Conservation (phyloP, 2,329 filamentous ascomycete genomes). For the Scedosporium boydii region DNA sequence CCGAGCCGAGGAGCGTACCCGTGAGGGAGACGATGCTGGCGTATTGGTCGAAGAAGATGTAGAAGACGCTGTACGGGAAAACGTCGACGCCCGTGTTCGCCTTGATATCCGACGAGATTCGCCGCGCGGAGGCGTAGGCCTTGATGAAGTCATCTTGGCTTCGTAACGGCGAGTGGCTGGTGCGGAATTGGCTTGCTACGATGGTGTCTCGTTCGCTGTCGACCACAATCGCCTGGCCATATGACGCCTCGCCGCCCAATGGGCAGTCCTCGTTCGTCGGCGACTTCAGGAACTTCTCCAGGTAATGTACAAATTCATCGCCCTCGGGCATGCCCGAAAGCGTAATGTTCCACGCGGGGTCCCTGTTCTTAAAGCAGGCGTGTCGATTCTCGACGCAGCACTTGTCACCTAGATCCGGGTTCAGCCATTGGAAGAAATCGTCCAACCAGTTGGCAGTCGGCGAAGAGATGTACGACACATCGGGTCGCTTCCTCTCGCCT, state of each 20-base stretch:
- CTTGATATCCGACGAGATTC: slow-evolving; percentile 71
- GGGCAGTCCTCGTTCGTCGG: slow-evolving; percentile 80
- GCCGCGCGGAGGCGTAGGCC: slow-evolving; percentile 79
- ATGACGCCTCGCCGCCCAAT: slow-evolving; percentile 78
- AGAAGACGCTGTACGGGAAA: slow-evolving; percentile 95
- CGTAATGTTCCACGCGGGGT: slow-evolving; percentile 81
- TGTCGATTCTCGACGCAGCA: slow-evolving; percentile 62
- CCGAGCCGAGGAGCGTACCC: slow-evolving; percentile 68
- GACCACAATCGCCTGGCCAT: slow-evolving; percentile 74
- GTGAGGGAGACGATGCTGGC: slow-evolving; percentile 74
- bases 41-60: slow-evolving; percentile 99
- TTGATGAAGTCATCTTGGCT: slow-evolving; percentile 89
- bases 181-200: slow-evolving; percentile 82
- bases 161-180: slow-evolving; percentile 75
- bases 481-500: slow-evolving; percentile 81
- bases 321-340: slow-evolving; percentile 88
- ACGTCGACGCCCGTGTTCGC: slow-evolving; percentile 66
- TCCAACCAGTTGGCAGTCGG: slow-evolving; percentile 94
- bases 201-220: slow-evolving; percentile 59
- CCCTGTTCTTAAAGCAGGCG: slow-evolving; percentile 69
- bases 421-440: slow-evolving; percentile 95
- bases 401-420: slow-evolving; percentile 62
- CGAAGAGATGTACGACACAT: slow-evolving; percentile 79
- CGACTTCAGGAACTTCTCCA: slow-evolving; percentile 70
- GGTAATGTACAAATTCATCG: slow-evolving; percentile 80